Conservation (phyloP, 371 early-diverging fungal species). For the Lichtheimia ramosa region DNA sequence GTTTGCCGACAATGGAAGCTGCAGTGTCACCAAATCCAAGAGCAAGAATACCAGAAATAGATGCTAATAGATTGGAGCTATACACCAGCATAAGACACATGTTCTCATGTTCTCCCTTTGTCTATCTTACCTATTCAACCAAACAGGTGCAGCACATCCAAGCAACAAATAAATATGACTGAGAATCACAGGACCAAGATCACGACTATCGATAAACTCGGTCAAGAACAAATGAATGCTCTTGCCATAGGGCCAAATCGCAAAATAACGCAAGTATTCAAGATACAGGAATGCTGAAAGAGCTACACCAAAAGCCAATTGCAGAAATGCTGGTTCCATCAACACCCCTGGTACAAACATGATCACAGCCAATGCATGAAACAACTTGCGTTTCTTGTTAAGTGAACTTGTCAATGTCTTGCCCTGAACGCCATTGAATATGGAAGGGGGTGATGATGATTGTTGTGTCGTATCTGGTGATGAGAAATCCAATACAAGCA, state of each 20-base stretch:
- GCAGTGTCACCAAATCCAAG: constrained; percentile 89
- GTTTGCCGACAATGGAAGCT: constrained; percentile 81
- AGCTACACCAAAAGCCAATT: constrained; percentile 82
- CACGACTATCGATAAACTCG: constrained; percentile 81
- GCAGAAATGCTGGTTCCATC: constrained; percentile 72
- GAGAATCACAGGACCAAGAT: constrained; percentile 79
- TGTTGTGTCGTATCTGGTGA: constrained; percentile 17
- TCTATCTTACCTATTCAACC: constrained; percentile 66
- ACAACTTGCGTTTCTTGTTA: constrained; percentile 81
- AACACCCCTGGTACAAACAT: constrained; percentile 87
- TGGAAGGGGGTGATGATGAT: neutral
- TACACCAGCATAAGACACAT: neutral
- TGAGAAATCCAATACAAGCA: constrained; percentile 44
- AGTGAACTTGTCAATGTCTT: constrained; percentile 51
- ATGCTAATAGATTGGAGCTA: constrained; percentile 50
- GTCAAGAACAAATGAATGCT: constrained; percentile 70
- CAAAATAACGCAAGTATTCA: constrained; percentile 81
- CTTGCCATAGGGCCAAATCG: constrained; percentile 71
- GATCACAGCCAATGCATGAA: constrained; percentile 79
- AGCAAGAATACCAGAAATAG: constrained; percentile 77
- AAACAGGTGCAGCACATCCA: constrained; percentile 90
- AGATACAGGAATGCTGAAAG: constrained; percentile 68
- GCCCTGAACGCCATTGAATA: constrained; percentile 11
- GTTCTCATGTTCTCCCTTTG: neutral
- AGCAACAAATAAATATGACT: constrained; percentile 86